Base-by-base conservation (phyloP, 257 asterid genomes). In the Ligustrum vulgare region DNA sequence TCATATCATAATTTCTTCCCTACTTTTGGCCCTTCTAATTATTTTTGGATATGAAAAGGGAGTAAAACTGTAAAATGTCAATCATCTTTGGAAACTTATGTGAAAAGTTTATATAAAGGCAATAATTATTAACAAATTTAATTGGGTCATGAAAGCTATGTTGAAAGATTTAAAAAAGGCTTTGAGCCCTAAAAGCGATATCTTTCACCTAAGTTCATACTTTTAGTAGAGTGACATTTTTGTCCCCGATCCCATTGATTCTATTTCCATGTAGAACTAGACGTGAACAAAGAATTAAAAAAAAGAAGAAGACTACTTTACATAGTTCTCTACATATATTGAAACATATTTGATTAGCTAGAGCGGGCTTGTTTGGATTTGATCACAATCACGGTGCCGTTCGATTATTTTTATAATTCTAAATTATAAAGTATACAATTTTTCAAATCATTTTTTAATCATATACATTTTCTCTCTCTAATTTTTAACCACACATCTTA, bases 131-230 rank as follows among this genome's bases (percentile, higher is more conserved):
- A 32, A 43, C 34, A 12, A 58, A 39, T 9, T 39, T 39, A 9
- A 77, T 71, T 32, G 75, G 80, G 23, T 41, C 70, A 70, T 70
- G 76, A 82, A 82, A 79, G 75, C 63, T 67, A 77, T 34, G 80
- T 45, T 36, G 49, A 47, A 35, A 80, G 68, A 1, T 36, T n/a
- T 3, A 73, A 71, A 77, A 77, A 66, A 71, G 71, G 65, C 6
- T 45, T 45, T 45, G n/a, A 43, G 6, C 54, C 54, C 6, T 45
- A 13, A 45, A 45, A 45, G 54, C 18, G n/a, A 45, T 34, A 41
- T 9, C 16, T 74, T 79, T 63, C 62, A 18, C 10, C 25, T 18
- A 18, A 51, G 9, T 18, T 18, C 25, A 5, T 16, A 49, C 2
- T 49, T 49, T 18, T 49, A 15, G 7, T 15, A 49, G 0, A 18